Conservation (phyloP, 2,329 filamentous ascomycete species). For the Neonectria hederae region DNA sequence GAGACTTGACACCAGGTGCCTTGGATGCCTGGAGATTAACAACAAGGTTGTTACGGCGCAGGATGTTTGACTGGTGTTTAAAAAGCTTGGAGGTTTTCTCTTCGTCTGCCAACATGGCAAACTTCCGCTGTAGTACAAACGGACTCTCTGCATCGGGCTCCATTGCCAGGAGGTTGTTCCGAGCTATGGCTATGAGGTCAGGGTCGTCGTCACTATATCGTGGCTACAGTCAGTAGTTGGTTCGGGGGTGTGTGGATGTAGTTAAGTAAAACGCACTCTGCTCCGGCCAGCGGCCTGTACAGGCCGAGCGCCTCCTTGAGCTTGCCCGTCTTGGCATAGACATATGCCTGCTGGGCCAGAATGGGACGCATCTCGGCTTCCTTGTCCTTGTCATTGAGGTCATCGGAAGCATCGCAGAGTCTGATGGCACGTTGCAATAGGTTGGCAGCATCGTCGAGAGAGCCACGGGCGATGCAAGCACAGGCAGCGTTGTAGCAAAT, state of each 20-base stretch:
- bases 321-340: conserved; percentile 73
- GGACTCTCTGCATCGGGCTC: conserved; percentile 65
- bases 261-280: conserved; percentile 60
- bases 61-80: conserved; percentile 68
- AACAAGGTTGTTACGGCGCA: conserved; percentile 69
- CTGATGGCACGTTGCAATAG: conserved; percentile 75
- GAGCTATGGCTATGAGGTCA: conserved; percentile 72
- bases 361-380: conserved; percentile 79
- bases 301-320: conserved; percentile 71
- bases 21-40: conserved; percentile 75
- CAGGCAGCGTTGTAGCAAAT: conserved; percentile 85
- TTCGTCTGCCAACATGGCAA: conserved; percentile 62
- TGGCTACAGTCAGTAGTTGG: conserved; percentile 42
- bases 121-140: conserved; percentile 71
- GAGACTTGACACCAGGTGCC: conserved; percentile 66
- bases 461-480: conserved; percentile 73
- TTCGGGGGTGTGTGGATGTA: neutral
- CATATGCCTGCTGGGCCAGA: conserved; percentile 78
- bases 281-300: conserved; percentile 67
- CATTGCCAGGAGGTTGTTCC: conserved; percentile 67
- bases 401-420: conserved; percentile 77
- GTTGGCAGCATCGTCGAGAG: conserved; percentile 70
- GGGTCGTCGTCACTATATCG: conserved; percentile 68
- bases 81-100: conserved; percentile 73
- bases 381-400: conserved; percentile 79